These are phyloP conservation scores for Coelastrella sp. DNA, from an alignment of 139 green algal genomes.

Conservation along the genomic window DNA sequence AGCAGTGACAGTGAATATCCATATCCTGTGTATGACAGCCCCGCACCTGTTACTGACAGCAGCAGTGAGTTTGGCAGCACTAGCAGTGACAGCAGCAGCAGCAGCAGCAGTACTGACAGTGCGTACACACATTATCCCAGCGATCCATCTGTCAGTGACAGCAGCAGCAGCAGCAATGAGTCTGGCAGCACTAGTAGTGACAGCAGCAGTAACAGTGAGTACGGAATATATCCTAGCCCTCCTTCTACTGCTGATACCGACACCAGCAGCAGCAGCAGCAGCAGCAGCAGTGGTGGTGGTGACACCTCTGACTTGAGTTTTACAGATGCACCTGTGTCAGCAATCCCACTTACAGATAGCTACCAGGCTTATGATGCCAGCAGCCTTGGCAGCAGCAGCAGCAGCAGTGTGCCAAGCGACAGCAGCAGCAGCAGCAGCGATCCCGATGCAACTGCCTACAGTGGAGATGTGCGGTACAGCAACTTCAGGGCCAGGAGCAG, in stretches of 20 bases:
- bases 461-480: background rate
- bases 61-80: background rate
- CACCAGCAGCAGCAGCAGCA: constrained; percentile 31
- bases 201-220: too few relatives aligned
- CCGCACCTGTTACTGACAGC: too few relatives aligned
- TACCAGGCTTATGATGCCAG: constrained; percentile 17
- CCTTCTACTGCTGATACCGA: background rate
- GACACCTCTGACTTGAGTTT: background rate
- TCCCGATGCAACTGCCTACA: background rate
- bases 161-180: constrained; percentile 24
- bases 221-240: too few relatives aligned
- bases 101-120: too few relatives aligned
- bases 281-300: background rate
- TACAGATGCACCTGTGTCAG: background rate
- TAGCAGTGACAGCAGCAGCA: background rate
- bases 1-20: background rate
- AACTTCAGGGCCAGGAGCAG: background rate
- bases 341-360: background rate
- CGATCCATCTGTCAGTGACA: background rate
- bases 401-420: background rate
- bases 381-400: background rate
- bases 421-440: constrained; percentile 2
- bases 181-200: background rate
- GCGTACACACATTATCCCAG: too few relatives aligned
- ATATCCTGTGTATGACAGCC: background rate